Conservation (phyloP, 352 stramenopile species). For the Globisporangium radiosum region DNA sequence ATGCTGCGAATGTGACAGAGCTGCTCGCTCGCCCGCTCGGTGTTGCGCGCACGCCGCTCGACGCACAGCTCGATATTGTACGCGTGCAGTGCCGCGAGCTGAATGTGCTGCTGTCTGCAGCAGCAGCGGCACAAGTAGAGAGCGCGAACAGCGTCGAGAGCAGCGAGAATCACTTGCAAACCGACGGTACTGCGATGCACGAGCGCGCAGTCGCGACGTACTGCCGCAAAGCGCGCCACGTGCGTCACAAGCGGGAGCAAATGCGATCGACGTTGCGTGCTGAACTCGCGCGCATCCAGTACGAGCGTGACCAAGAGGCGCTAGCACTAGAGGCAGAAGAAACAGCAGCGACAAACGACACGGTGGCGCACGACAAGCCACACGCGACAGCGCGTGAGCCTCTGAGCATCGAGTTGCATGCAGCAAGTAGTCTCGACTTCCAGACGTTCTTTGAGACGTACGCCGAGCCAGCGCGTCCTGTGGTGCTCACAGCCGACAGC, state of each 20-base stretch:
- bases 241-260: constrained; percentile 33
- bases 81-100: constrained; percentile 29
- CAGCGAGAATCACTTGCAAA: not conserved
- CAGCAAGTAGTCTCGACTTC: constrained; percentile 25
- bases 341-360: not conserved
- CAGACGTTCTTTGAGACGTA: constrained; percentile 65
- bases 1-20: constrained; percentile 16
- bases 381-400: not conserved
- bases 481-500: constrained; percentile 25
- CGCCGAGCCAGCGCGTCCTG: constrained; percentile 22
- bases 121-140: not conserved
- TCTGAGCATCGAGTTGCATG: constrained; percentile 14
- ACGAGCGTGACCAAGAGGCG: not conserved
- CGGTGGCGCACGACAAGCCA: no score
- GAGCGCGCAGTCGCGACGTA: constrained; percentile 8
- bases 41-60: constrained; percentile 12
- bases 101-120: not conserved
- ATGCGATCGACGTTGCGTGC: constrained; percentile 18
- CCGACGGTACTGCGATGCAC: not conserved
- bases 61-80: constrained; percentile 23
- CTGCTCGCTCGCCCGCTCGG: constrained; percentile 19
- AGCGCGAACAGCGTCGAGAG: not conserved
- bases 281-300: constrained; percentile 11
- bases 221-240: constrained; percentile 49
- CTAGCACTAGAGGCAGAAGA: not conserved